phyloP scores from a whole-genome alignment of 176 grass and related monocot genomes.

The Calamus simplicifolius region DNA sequence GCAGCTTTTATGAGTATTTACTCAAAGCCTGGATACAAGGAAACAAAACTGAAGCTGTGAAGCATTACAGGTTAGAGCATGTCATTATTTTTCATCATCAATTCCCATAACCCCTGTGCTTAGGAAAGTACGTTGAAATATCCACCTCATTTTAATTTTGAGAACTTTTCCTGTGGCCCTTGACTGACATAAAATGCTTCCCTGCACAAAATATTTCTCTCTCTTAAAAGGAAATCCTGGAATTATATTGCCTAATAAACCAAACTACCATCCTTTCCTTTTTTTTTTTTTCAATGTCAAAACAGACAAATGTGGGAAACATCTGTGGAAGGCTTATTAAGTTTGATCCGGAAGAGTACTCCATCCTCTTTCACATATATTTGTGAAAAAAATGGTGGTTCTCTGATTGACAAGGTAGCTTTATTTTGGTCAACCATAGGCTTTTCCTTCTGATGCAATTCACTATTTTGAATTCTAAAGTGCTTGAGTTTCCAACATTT shows the following conservation, averaged over 20 bases:
- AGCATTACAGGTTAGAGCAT: constrained; percentile 77
- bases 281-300: neutral
- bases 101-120: no score
- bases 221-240: no score
- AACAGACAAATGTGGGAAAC: constrained; percentile 98
- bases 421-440: constrained; percentile 10
- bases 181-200: no score
- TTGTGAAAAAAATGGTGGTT: constrained; percentile 85
- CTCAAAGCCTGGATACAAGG: constrained; percentile 98
- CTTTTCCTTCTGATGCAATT: constrained; percentile 20
- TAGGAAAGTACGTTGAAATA: no score
- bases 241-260: no score
- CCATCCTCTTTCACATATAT: constrained; percentile 88
- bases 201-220: no score
- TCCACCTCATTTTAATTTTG: no score
- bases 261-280: no score
- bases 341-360: constrained; percentile 69
- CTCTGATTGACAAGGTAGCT: constrained; percentile 78
- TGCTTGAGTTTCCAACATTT: constrained; percentile 20
- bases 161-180: no score
- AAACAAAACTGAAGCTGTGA: constrained; percentile 89
- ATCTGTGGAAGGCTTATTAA: constrained; percentile 96
- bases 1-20: constrained; percentile 99
- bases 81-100: neutral
- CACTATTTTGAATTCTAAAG: constrained; percentile 13